These are phyloP conservation scores for Arxiozyma slooffiae DNA, from an alignment of 1,139 yeast species.

Conservation along the genomic window DNA sequence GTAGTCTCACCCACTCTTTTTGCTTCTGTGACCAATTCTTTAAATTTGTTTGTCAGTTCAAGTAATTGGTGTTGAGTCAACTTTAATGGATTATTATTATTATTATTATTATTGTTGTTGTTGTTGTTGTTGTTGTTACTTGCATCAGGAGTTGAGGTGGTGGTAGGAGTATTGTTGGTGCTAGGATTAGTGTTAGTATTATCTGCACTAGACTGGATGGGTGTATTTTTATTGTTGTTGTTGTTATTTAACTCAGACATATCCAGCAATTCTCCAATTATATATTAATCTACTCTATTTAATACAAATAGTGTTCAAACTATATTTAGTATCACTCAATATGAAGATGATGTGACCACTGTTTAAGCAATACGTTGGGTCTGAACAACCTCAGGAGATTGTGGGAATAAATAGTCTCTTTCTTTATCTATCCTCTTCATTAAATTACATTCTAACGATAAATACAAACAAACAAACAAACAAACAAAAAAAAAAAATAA, in stretches of 20 bases:
- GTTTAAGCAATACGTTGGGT: too few relatives aligned
- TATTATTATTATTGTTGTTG: neutral
- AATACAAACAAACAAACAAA: too few relatives aligned
- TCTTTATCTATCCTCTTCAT: neutral
- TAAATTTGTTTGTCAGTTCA: constrained; percentile 51
- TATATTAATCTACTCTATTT: too few relatives aligned
- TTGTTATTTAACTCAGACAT: neutral
- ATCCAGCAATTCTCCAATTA: neutral
- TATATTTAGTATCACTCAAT: too few relatives aligned
- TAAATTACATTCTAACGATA: too few relatives aligned
- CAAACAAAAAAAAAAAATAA: too few relatives aligned
- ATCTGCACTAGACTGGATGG: neutral
- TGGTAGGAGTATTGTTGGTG: neutral
- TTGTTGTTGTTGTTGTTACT: neutral
- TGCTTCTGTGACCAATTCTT: constrained; percentile 55
- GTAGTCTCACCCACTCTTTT: constrained; percentile 47
- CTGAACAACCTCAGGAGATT: too few relatives aligned
- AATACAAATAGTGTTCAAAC: too few relatives aligned
- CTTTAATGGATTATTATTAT: constrained; percentile 14
- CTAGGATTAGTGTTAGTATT: neutral
- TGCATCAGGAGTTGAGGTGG: too few relatives aligned
- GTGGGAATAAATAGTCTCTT: neutral
- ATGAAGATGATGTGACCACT: too few relatives aligned
- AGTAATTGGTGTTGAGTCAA: constrained; percentile 49
- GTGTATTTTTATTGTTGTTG: too few relatives aligned